Evolutionary conservation across 352 stramenopile genomes (phyloP).

Genomic region (Globisporangium solare): DNA sequence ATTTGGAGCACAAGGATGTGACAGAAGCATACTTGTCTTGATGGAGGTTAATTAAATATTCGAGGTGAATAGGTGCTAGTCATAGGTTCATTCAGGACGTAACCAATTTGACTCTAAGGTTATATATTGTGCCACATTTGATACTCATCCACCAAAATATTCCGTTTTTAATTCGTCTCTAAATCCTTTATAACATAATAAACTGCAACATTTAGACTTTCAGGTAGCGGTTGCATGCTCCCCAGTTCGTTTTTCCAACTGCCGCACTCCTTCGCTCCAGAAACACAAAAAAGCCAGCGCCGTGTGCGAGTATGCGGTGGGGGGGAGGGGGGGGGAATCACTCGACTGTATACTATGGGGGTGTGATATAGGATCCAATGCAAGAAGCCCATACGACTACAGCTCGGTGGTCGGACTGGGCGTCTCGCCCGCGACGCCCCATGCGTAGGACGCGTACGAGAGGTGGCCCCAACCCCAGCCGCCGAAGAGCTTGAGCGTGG

Average conservation of each 20-base stretch:
- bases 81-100: constrained; percentile 2
- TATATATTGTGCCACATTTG: neutral
- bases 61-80: neutral
- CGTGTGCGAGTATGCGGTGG: no score
- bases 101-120: neutral
- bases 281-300: no score
- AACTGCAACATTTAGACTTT: neutral
- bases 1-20: no score
- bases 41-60: neutral
- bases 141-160: no score
- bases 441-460: constrained; percentile 41
- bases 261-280: neutral
- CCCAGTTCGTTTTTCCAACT: constrained; percentile 1
- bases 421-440: constrained; percentile 11
- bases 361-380: no score
- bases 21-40: neutral
- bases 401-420: neutral
- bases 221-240: no score
- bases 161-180: no score
- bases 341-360: no score
- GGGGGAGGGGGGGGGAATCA: no score
- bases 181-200: no score
- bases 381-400: neutral
- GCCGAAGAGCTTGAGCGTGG: constrained; percentile 30
- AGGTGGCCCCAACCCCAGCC: constrained; percentile 31